Conservation (phyloP, 2,329 filamentous ascomycete genomes). For the Chaetomiaceae sp. region DNA sequence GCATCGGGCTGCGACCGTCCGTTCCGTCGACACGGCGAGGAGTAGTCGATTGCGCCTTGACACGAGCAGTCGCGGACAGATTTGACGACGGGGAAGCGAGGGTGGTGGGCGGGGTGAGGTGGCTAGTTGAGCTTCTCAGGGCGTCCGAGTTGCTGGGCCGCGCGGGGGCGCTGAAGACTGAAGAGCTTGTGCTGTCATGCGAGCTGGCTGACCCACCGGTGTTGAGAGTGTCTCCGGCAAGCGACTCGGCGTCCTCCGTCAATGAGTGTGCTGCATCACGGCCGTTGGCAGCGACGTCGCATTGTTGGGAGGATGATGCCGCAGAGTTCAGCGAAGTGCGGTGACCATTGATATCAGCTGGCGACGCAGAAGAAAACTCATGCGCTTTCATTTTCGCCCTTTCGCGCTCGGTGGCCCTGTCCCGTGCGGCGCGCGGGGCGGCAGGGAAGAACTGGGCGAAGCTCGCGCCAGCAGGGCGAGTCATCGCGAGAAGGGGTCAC, state of each 20-base stretch:
- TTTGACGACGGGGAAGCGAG: constrained; percentile 48
- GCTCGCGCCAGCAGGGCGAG: constrained; percentile 68
- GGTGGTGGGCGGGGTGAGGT: constrained; percentile 46
- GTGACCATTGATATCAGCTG: constrained; percentile 24
- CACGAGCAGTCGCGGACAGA: constrained; percentile 35
- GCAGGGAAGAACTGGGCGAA: constrained; percentile 84
- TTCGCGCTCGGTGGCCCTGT: constrained; percentile 55
- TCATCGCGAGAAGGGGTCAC: constrained; percentile 57
- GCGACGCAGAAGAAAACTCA: constrained; percentile 25
- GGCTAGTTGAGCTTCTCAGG: constrained; percentile 38
- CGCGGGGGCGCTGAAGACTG: constrained; percentile 56
- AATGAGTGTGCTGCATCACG: constrained; percentile 34
- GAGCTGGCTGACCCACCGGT: constrained; percentile 68
- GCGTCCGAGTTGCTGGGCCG: constrained; percentile 36
- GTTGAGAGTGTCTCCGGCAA: constrained; percentile 61
- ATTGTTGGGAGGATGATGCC: constrained; percentile 8
- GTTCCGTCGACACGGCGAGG: constrained; percentile 40
- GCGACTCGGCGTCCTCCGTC: constrained; percentile 52
- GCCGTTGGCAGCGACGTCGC: constrained; percentile 27
- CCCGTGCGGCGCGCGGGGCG: constrained; percentile 60
- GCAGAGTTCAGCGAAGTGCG: constrained; percentile 17
- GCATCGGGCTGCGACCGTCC: constrained; percentile 19
- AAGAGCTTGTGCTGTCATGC: constrained; percentile 62
- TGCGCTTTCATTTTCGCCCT: constrained; percentile 48
- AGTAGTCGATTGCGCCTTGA: constrained; percentile 51